Percentiles rank a stretch among this genome's conserved stretches.
phyloP scores from a whole-genome alignment of 257 asterid genomes.

The Fraxinus americana region DNA sequence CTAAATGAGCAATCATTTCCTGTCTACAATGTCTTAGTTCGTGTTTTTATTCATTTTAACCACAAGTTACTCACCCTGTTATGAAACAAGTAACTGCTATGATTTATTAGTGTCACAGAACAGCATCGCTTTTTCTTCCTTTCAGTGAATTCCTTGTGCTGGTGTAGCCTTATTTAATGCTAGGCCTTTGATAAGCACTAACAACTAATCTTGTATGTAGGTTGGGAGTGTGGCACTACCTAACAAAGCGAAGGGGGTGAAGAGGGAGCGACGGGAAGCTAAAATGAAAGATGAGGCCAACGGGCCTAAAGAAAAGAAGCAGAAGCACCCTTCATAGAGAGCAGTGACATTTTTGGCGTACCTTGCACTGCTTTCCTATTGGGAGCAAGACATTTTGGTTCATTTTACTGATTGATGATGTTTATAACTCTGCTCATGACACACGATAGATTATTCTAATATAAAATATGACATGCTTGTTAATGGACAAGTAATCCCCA shows the following conservation, averaged over 20 bases:
- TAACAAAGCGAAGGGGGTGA: conserved; percentile 73
- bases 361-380: neutral
- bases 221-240: conserved; percentile 68
- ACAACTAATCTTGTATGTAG: conserved; percentile 25
- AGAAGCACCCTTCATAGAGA: conserved; percentile 57
- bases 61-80: neutral
- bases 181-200: neutral
- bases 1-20: neutral
- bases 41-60: neutral
- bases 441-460: too few relatives aligned
- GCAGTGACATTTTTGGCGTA: neutral
- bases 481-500: too few relatives aligned
- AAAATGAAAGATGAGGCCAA: conserved; percentile 48
- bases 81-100: neutral
- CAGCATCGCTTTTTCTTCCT: neutral
- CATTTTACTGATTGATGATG: too few relatives aligned
- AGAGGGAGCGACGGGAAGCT: conserved; percentile 91
- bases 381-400: neutral
- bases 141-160: neutral
- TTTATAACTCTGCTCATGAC: too few relatives aligned
- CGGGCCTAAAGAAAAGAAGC: conserved; percentile 59
- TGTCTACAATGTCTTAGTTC: neutral
- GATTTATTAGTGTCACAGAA: neutral
- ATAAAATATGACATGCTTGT: too few relatives aligned
- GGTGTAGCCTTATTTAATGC: neutral